phyloP scores from a whole-genome alignment of 139 green algal genomes.

The Astrephomene gubernaculifera region DNA sequence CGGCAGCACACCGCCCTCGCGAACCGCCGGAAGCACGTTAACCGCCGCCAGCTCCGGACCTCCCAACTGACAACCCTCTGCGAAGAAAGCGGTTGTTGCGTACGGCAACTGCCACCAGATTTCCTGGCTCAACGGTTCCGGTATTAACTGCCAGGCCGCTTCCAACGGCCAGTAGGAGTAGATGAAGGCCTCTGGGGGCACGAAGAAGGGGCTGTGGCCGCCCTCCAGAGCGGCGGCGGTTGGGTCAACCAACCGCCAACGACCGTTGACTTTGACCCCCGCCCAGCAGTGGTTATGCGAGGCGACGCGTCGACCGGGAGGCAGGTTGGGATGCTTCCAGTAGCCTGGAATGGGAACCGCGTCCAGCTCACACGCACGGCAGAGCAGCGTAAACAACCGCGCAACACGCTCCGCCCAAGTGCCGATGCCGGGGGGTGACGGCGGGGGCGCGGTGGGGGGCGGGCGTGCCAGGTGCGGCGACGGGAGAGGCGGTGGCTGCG shows the following conservation, averaged over 20 bases:
- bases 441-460: not conserved
- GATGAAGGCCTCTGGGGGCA: slow-evolving; percentile 63
- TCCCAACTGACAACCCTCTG: slow-evolving; percentile 27
- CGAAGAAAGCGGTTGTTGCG: slow-evolving; percentile 50
- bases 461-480: not conserved
- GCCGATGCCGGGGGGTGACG: slow-evolving; percentile 39
- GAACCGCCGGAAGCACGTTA: slow-evolving; percentile 15
- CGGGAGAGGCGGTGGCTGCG: not conserved
- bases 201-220: slow-evolving; percentile 61
- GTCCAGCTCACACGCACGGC: slow-evolving; percentile 60
- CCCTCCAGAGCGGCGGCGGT: slow-evolving; percentile 45
- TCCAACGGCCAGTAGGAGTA: slow-evolving; percentile 69
- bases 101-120: slow-evolving; percentile 61
- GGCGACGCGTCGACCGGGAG: slow-evolving; percentile 47
- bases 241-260: slow-evolving; percentile 75
- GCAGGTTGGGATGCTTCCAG: slow-evolving; percentile 56
- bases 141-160: slow-evolving; percentile 70
- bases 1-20: slow-evolving; percentile 35
- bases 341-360: slow-evolving; percentile 66
- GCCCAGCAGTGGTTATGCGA: slow-evolving; percentile 80
- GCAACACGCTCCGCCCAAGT: slow-evolving; percentile 70
- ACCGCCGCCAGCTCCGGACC: slow-evolving; percentile 4
- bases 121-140: slow-evolving; percentile 43
- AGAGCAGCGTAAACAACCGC: slow-evolving; percentile 58
- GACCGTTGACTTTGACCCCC: slow-evolving; percentile 59